A percentile compares a stretch with the other conserved stretches of the same genome.
These are phyloP conservation scores for Tribonema minus DNA, from an alignment of 108 stramenopile genomes.

Conservation along the genomic window DNA sequence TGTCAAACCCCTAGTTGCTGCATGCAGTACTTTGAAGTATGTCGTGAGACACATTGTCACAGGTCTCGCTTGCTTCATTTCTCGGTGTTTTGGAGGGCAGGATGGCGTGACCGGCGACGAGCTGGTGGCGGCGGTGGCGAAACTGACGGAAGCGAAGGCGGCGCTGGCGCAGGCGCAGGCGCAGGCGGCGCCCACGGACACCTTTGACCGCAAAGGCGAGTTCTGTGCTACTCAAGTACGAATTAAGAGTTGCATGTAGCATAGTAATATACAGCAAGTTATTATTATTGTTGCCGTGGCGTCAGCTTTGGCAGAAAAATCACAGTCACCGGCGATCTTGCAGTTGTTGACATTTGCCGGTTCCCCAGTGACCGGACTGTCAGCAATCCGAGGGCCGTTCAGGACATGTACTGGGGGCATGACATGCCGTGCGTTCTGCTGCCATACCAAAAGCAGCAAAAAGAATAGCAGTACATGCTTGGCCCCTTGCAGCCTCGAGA, in stretches of 20 bases:
- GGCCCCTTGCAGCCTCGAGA: too few species aligned
- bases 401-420: too few species aligned
- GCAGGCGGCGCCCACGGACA: neutral
- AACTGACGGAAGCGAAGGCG: constrained; percentile 22
- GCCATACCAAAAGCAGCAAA: too few species aligned
- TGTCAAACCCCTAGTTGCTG: neutral
- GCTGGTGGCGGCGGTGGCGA: constrained; percentile 21
- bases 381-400: too few species aligned
- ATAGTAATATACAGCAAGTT: neutral
- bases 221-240: neutral
- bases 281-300: neutral
- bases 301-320: neutral
- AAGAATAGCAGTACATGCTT: too few species aligned
- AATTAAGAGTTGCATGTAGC: neutral
- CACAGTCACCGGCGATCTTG: neutral
- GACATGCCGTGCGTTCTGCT: too few species aligned
- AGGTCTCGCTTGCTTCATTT: neutral
- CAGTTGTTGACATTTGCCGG: too few species aligned
- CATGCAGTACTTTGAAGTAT: neutral
- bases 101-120: constrained; percentile 21
- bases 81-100: neutral
- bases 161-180: neutral
- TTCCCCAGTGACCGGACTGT: too few species aligned
- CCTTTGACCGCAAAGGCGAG: constrained; percentile 17
- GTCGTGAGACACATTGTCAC: neutral